A percentile compares a stretch with the other conserved stretches of the same genome.
phyloP scores from a whole-genome alignment of 306 rosid genomes.

The Prunus davidiana region DNA sequence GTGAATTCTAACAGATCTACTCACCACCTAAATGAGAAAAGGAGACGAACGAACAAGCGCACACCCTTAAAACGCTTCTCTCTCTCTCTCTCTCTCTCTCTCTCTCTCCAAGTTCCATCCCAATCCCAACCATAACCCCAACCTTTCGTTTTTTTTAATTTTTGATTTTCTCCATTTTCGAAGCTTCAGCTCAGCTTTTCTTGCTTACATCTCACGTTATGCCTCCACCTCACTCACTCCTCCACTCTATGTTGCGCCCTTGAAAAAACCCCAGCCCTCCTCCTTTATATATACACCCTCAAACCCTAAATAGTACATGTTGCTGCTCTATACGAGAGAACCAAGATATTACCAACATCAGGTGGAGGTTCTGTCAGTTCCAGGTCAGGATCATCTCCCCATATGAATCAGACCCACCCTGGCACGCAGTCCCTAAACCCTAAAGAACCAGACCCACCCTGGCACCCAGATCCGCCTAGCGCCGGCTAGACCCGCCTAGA shows the following conservation, averaged over 20 bases:
- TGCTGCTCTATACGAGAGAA: neutral
- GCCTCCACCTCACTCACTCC: neutral
- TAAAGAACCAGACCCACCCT: too few species aligned
- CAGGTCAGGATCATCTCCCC: slow-evolving; percentile 77
- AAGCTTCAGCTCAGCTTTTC: slow-evolving; percentile 6
- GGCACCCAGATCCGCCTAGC: too few species aligned
- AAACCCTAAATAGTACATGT: neutral
- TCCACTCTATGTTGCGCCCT: slow-evolving; percentile 8
- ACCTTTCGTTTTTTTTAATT: neutral
- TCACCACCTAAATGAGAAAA: slow-evolving; percentile 16
- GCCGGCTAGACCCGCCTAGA: too few species aligned
- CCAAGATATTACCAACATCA: slow-evolving; percentile 51
- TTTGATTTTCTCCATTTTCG: slow-evolving; percentile 10
- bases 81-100: neutral
- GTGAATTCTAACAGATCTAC: too few species aligned
- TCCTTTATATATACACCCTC: neutral
- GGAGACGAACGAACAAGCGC: neutral
- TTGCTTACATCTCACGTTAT: slow-evolving; percentile 46
- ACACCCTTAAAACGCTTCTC: neutral
- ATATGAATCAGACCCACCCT: slow-evolving; percentile 24
- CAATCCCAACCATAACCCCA: neutral
- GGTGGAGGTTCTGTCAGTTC: slow-evolving; percentile 53
- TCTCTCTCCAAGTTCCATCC: neutral
- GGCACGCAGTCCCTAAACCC: too few species aligned
- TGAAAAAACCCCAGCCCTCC: slow-evolving; percentile 30